Evolutionary conservation across 441 rosid genomes (phyloP).

Genomic region (Francoa sonchifolia): DNA sequence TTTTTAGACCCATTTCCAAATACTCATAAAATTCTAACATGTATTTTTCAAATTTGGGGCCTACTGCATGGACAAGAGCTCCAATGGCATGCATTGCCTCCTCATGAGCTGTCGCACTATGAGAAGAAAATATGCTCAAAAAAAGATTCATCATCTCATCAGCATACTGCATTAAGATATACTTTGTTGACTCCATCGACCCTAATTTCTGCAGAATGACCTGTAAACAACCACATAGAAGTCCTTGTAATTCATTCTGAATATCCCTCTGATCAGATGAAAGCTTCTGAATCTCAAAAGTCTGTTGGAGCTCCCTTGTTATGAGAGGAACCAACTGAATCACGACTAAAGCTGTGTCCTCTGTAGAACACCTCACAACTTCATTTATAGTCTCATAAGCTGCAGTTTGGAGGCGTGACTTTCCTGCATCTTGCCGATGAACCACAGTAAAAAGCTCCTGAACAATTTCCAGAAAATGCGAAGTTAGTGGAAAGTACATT

Average conservation of each 20-base stretch:
- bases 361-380: constrained; percentile 6
- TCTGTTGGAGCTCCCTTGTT: constrained; percentile 6
- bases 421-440: constrained; percentile 4
- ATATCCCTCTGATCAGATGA: constrained; percentile 7
- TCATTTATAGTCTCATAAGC: constrained; percentile 6
- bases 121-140: too few species aligned
- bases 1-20: too few species aligned
- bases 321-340: constrained; percentile 5
- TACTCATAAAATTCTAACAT: too few species aligned
- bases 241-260: constrained; percentile 7
- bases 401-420: constrained; percentile 3
- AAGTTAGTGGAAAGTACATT: not conserved
- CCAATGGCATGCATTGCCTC: too few species aligned
- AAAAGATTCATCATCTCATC: too few species aligned
- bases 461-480: constrained; percentile 1
- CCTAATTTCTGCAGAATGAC: not conserved
- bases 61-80: too few species aligned
- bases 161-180: too few species aligned
- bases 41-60: too few species aligned
- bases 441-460: not conserved
- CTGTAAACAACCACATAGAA: not conserved
- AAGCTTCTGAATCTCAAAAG: not conserved
- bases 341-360: constrained; percentile 3
- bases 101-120: too few species aligned
- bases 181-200: not conserved